Evolutionary conservation across 1,284 basidiomycete genomes (phyloP), one percentile per base, ranked within the genome.

Genomic region (Hemileia vastatrix): DNA sequence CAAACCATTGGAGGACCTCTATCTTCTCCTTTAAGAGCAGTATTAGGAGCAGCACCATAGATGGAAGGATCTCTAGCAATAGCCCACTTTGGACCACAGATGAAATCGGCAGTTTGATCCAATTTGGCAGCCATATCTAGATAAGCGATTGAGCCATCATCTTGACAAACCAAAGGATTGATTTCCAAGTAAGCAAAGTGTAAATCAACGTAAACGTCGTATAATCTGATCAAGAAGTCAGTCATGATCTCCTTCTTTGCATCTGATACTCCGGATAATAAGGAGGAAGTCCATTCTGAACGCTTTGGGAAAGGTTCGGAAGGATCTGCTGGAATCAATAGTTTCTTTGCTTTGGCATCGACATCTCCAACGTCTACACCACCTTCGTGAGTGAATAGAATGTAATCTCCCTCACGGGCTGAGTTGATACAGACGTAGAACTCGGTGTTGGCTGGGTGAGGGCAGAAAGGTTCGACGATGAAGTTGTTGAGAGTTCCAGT

Each of bases 81-180:
- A n/a, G n/a, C n/a, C 94, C 94, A 98, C 81, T 96, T 98, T 74
- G 91, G 91, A 45, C 94, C 93, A 75, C 91, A 94, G 75, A 97
- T 88, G 77, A 87, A 94, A 80, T 98, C 94, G 63, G 94, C 94
- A 21, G 94, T 97, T 78, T n/a, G n/a, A 78, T 98, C 94, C 71
- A 98, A 88, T 83, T 97, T 98, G 76, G 94, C 93, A 54, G 94
- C 94, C 93, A 97, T 97, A 78, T 98, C 94, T 71, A 98, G 86
- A 81, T 94, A 97, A 78, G 88, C 86, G 73, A 97, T 91, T 67
- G 85, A 84, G 66, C 83, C 86, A 65, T 82, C 85, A 77, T 95
- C 92, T 71, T 96, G 86, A 75, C 89, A 88, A 75, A 97, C 87
- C 65, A 98, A 85, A 50, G 94, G 94, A 83, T 97, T 98, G 80